Evolutionary conservation across 768 basidiomycete genomes (phyloP).

Genomic region (Roridomyces roridus): DNA sequence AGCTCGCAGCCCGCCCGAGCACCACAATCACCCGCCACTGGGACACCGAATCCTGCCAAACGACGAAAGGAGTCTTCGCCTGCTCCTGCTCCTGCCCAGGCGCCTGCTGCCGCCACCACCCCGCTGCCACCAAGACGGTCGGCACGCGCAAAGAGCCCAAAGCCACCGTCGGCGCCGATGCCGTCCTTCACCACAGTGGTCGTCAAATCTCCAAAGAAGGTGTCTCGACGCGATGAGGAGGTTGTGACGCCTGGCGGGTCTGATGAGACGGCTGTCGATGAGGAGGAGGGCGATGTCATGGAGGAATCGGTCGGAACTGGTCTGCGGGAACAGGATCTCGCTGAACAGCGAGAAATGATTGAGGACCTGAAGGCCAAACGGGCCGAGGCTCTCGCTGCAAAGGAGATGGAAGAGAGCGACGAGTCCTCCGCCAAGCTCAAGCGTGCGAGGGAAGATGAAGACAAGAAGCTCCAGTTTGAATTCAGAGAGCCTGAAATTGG

Average conservation of each 20-base stretch:
- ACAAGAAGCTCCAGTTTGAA: conserved; percentile 58
- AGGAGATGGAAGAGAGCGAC: conserved; percentile 30
- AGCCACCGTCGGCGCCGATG: conserved; percentile 39
- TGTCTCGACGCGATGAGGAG: conserved; percentile 37
- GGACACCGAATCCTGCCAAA: conserved; percentile 57
- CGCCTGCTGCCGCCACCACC: conserved; percentile 51
- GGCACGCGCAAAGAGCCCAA: conserved; percentile 49
- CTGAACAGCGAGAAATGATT: conserved; percentile 81
- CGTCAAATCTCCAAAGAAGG: conserved; percentile 41
- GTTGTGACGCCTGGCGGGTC: conserved; percentile 53
- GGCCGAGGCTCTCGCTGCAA: conserved; percentile 38
- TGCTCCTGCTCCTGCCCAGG: conserved; percentile 26
- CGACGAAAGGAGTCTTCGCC: conserved; percentile 70
- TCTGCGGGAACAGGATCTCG: conserved; percentile 72
- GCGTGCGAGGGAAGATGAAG: conserved; percentile 61
- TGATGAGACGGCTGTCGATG: conserved; percentile 69
- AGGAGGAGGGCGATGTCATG: conserved; percentile 65
- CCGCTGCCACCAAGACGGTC: conserved; percentile 47
- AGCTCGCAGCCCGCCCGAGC: conserved; percentile 35
- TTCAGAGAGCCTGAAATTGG: conserved; percentile 74
- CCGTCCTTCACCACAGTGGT: conserved; percentile 42
- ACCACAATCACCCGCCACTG: conserved; percentile 45
- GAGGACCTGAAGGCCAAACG: conserved; percentile 72
- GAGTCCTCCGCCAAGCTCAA: conserved; percentile 43
- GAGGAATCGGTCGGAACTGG: conserved; percentile 65